Conservation (phyloP, 352 stramenopile species). For the Phytophthora agathidicida region DNA sequence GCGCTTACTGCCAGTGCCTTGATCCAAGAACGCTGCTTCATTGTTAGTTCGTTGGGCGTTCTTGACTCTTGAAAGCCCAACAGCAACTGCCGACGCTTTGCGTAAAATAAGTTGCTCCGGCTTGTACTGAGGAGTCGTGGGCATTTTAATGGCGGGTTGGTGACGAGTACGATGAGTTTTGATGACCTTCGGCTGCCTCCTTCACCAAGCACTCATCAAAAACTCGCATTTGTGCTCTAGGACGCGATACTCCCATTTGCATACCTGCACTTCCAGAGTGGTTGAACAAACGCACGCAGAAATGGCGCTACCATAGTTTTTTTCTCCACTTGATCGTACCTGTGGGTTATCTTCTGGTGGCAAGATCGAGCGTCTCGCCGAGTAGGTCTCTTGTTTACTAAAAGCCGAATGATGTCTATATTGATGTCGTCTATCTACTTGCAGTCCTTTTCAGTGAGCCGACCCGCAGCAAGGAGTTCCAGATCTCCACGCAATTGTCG, state of each 20-base stretch:
- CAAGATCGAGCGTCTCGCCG: not conserved
- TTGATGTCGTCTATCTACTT: conserved; percentile 28
- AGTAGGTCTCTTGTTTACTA: no score
- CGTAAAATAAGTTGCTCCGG: conserved; percentile 10
- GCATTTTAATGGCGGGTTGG: not conserved
- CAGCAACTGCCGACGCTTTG: conserved; percentile 32
- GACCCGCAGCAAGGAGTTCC: conserved; percentile 57
- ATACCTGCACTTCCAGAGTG: no score
- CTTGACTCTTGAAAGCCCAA: no score
- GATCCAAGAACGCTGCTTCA: conserved; percentile 38
- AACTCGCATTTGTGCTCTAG: conserved; percentile 54
- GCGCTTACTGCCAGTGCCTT: conserved; percentile 25
- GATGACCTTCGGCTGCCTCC: not conserved
- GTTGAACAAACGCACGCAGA: not conserved
- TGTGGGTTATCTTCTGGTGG: conserved; percentile 42
- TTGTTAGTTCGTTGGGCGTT: not conserved
- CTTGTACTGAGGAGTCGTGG: not conserved
- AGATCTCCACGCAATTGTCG: conserved; percentile 65
- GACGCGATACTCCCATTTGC: conserved; percentile 63
- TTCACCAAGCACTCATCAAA: conserved; percentile 53
- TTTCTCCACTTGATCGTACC: conserved; percentile 20
- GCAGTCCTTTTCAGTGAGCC: conserved; percentile 11
- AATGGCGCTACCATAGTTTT: not conserved
- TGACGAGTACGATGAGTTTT: conserved; percentile 9
- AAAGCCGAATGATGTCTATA: conserved; percentile 30